Evolutionary conservation across 2,329 filamentous ascomycete species (phyloP).

Genomic region (Rutstroemia sydowiana): DNA sequence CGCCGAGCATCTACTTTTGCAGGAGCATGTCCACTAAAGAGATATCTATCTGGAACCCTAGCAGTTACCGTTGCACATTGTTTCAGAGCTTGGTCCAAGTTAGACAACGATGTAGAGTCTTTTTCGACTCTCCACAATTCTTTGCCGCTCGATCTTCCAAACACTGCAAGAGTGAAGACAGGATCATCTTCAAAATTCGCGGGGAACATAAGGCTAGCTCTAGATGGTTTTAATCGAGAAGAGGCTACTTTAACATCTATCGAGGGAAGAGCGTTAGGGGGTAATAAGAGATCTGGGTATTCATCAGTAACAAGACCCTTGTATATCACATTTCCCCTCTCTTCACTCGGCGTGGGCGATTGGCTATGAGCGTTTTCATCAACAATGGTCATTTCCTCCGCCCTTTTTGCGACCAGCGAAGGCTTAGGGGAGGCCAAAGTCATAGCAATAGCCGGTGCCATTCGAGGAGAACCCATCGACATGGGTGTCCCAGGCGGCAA

Average conservation of each 20-base stretch:
- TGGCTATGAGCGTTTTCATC: background rate
- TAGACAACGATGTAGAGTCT: slow-evolving; percentile 71
- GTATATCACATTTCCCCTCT: slow-evolving; percentile 50
- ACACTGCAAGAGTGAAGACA: slow-evolving; percentile 84
- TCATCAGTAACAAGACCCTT: slow-evolving; percentile 77
- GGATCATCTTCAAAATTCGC: slow-evolving; percentile 83
- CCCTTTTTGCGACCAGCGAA: slow-evolving; percentile 34
- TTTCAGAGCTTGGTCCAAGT: slow-evolving; percentile 75
- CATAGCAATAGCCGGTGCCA: slow-evolving; percentile 28
- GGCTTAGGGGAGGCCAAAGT: slow-evolving; percentile 36
- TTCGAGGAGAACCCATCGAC: slow-evolving; percentile 45
- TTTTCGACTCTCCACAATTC: slow-evolving; percentile 96
- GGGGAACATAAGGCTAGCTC: slow-evolving; percentile 73
- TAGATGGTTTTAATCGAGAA: slow-evolving; percentile 87
- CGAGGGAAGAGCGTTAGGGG: slow-evolving; percentile 80
- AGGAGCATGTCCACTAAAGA: slow-evolving; percentile 90
- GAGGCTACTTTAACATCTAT: slow-evolving; percentile 85
- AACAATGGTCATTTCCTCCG: slow-evolving; percentile 16
- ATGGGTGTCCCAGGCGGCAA: slow-evolving; percentile 63
- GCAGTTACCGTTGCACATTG: slow-evolving; percentile 64
- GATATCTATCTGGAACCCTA: slow-evolving; percentile 71
- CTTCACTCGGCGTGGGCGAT: slow-evolving; percentile 31
- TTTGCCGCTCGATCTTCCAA: slow-evolving; percentile 64
- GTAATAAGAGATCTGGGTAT: slow-evolving; percentile 76
- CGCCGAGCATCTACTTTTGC: slow-evolving; percentile 87